Evolutionary conservation across 306 rosid species (phyloP).

Genomic region (Nissolia schottii): DNA sequence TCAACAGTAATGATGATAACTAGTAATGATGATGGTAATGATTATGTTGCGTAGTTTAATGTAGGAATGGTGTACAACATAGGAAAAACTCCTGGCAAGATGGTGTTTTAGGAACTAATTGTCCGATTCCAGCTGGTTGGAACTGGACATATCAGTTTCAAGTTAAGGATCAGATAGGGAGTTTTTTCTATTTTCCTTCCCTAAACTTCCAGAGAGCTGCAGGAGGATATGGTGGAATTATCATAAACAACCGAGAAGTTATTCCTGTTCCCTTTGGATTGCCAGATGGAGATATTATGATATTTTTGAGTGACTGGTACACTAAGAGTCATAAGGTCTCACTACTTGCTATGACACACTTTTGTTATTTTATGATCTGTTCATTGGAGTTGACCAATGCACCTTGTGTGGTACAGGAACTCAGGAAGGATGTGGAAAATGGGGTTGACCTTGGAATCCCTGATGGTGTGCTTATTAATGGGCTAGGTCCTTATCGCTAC

Average conservation of each 20-base stretch:
- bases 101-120: conserved; percentile 89
- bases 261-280: conserved; percentile 71
- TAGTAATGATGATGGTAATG: conserved; percentile 25
- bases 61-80: conserved; percentile 84
- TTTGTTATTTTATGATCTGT: neutral
- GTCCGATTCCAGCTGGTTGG: conserved; percentile 99
- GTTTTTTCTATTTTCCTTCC: conserved; percentile 93
- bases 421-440: conserved; percentile 62
- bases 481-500: conserved; percentile 73
- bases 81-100: conserved; percentile 96
- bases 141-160: conserved; percentile 94
- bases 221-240: conserved; percentile 91
- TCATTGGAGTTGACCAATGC: conserved; percentile 25
- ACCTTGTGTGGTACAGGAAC: conserved; percentile 47
- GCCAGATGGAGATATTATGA: conserved; percentile 90
- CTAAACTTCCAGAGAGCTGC: conserved; percentile 80
- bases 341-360: neutral
- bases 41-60: conserved; percentile 38
- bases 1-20: neutral
- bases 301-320: conserved; percentile 86
- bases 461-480: conserved; percentile 76
- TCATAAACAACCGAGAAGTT: conserved; percentile 66
- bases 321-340: conserved; percentile 74
- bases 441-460: conserved; percentile 71
- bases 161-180: conserved; percentile 97